Base-by-base conservation (phyloP, 2,329 filamentous ascomycete genomes). In the Sclerotinia minor region DNA sequence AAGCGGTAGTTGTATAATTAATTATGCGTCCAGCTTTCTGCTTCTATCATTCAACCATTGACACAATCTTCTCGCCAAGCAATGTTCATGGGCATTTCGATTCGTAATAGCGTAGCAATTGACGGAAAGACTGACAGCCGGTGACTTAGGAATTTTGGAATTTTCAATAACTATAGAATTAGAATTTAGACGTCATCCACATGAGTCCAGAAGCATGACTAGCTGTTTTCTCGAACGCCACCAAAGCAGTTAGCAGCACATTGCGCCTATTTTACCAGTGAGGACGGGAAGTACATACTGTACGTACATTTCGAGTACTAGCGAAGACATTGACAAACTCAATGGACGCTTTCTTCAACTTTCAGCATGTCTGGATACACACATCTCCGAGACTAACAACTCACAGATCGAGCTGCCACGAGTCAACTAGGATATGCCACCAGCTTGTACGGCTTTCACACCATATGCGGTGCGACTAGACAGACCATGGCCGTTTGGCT, bases 371-470 rank as follows among this genome's bases (percentile, higher is more conserved):
- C 44, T 15, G n/a, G 35, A 44, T 5, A 19, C 26, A 44, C 54
- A 41, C 35, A 44, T 26, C 11, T 24, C 21, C 38, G 21, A 26
- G n/a, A 41, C 54, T 47, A 32, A n/a, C 41, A 60, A 13, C n/a
- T 60, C 24, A 47, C 15, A 60, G 58, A 60, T 60, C 44, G 24
- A 35, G 32, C 24, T n/a, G 15, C 44, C 26, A 49, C 13, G 58
- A 60, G 44, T 24, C 58, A 35, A 49, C 58, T 21, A 19, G 41
- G 58, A 47, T 60, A 5, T 24, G 19, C 19, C 5, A 35, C 26
- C 26, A 49, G 21, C 19, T n/a, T 35, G 58, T 44, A 60, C 58
- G 19, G 44, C 19, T 60, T 60, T 47, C 41, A n/a, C 57, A 32
- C 41, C 57, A 32, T 32, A 47, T 47, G 41, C 41, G n/a, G 24